Base-by-base conservation (phyloP, 495 filamentous ascomycete genomes). In the Penicillium waksmanii region DNA sequence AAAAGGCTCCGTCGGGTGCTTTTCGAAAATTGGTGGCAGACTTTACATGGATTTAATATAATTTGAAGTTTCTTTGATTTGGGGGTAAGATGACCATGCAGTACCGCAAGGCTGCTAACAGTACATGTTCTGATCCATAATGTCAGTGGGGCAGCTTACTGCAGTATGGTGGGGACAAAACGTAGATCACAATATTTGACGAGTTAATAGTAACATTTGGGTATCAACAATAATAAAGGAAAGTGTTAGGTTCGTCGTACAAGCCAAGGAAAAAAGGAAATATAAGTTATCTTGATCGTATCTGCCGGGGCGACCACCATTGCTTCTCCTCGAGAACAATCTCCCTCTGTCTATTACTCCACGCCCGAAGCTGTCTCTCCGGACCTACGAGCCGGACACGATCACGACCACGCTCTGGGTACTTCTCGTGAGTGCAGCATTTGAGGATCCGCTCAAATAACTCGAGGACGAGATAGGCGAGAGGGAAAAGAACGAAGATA, bases 401-500 rank as follows among this genome's bases (percentile, higher is more conserved):
- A 44, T 62, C 62, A 1, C 62, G 57, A 4, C 66, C 65, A 2
- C 66, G 64, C 3, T 55, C 38, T 0, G 67, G 64, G 51, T 54
- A 69, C 25, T 52, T 55, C 55, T 69, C 64, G 2, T 15, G 55
- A 5, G 52, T 46, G 19, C 58, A 67, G 17, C 11, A 51, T 12
- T 54, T 57, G 5, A 64, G 21, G 2, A 51, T 36, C 0, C 56
- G 10, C 31, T 69, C 69, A 3, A 69, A 17, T 33, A 69, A n/a
- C 33, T 66, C 64, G 5, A 72, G 55, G 7, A 67, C 15, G 19
- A 67, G 51, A 40, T 70, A 64, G 2, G 64, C 58, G 31, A 69
- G 56, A 2, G 69, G 66, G 3, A 66, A 56, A 1, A 72, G 62
- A 1, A 69, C 46, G 33, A 72, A 69, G 3, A 72, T 53, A 4